These are phyloP conservation scores for Magnaporthiopsis rhizophila DNA, from an alignment of 2,329 filamentous ascomycete genomes.

Conservation along the genomic window DNA sequence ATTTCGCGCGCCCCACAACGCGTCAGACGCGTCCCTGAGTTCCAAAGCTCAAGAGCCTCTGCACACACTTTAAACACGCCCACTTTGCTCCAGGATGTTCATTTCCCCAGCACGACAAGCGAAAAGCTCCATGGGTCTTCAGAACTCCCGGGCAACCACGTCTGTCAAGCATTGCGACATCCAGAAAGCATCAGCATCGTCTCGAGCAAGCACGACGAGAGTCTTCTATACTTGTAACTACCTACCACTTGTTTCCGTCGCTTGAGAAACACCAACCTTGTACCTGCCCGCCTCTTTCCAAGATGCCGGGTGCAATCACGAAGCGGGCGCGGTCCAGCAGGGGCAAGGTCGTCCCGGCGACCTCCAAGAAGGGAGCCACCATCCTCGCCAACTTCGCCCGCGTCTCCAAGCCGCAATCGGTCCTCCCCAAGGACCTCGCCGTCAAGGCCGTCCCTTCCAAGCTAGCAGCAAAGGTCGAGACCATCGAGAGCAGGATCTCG, in stretches of 20 bases:
- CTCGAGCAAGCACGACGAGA: not conserved
- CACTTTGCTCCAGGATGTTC: not conserved
- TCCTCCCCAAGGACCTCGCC: conserved; percentile 16
- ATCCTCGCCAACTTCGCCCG: conserved; percentile 17
- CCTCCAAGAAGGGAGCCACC: conserved; percentile 5
- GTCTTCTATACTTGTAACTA: not conserved
- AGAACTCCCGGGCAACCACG: not conserved
- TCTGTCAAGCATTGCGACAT: not conserved
- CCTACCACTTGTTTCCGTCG: no score
- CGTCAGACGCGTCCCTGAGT: not conserved
- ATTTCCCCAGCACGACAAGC: not conserved
- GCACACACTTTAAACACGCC: not conserved
- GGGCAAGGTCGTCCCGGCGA: conserved; percentile 10
- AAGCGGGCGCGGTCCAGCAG: conserved; percentile 11
- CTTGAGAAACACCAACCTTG: not conserved
- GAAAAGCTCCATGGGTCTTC: not conserved
- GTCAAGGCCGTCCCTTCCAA: conserved; percentile 28
- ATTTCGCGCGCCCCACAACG: not conserved
- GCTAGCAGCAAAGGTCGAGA: conserved; percentile 16
- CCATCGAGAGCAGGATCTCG: conserved; percentile 19
- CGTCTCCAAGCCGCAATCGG: conserved; percentile 15
- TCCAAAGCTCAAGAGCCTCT: not conserved
- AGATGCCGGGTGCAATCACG: conserved; percentile 8
- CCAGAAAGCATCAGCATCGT: not conserved
- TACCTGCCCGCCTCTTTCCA: not conserved